These are phyloP conservation scores for Flammula alnicola DNA, from an alignment of 1,284 basidiomycete genomes.

Conservation along the genomic window DNA sequence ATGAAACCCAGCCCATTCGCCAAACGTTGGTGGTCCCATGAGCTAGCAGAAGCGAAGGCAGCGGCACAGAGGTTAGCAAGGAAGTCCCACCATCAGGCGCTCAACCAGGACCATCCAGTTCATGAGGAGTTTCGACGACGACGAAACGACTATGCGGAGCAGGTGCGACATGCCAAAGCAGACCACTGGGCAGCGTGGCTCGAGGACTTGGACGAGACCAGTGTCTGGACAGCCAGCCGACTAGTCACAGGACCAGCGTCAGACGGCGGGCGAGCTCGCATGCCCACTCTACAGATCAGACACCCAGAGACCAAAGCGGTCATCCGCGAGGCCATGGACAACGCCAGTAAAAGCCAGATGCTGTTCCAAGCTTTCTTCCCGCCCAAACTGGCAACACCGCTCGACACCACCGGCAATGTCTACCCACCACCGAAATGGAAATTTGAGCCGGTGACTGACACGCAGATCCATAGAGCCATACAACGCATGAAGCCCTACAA, in stretches of 20 bases:
- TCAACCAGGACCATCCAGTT: conserved; percentile 18
- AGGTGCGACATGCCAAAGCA: conserved; percentile 34
- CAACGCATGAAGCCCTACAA: conserved; percentile 34
- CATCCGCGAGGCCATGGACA: background rate
- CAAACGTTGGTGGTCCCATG: conserved; percentile 38
- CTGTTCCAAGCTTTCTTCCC: conserved; percentile 15
- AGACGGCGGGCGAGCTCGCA: conserved; percentile 34
- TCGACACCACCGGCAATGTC: conserved; percentile 24
- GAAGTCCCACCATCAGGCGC: background rate
- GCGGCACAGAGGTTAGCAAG: conserved; percentile 13
- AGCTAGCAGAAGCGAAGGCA: conserved; percentile 23
- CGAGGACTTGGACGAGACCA: conserved; percentile 26
- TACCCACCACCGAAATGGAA: conserved; percentile 24
- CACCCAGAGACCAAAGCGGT: too few relatives aligned
- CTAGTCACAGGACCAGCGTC: conserved; percentile 28
- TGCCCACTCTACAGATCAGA: conserved; percentile 37
- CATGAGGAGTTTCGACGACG: conserved; percentile 26
- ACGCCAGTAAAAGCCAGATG: conserved; percentile 6
- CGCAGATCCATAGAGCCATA: background rate
- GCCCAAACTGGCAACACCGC: background rate
- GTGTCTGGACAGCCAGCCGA: conserved; percentile 39
- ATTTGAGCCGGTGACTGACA: conserved; percentile 12
- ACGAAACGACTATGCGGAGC: conserved; percentile 32
- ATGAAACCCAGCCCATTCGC: conserved; percentile 24
- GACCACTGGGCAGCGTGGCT: conserved; percentile 43